These are phyloP conservation scores for Tuber magnatum DNA, from an alignment of 495 filamentous ascomycete genomes.

Conservation along the genomic window DNA sequence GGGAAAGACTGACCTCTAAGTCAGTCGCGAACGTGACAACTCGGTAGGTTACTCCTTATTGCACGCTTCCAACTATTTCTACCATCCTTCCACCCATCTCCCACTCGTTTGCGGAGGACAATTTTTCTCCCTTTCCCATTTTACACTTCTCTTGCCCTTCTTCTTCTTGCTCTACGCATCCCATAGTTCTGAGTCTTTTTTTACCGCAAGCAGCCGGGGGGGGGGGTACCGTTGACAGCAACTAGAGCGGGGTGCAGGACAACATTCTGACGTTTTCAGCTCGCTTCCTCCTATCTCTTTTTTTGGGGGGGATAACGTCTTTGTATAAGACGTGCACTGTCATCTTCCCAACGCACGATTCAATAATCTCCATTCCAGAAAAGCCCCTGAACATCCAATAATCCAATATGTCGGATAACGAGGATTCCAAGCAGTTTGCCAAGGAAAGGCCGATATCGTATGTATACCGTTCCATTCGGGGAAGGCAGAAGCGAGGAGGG, in stretches of 20 bases:
- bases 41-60: neutral
- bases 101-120: neutral
- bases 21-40: neutral
- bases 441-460: constrained; percentile 35
- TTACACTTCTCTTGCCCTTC: neutral
- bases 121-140: neutral
- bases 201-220: neutral
- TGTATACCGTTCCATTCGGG: constrained; percentile 2
- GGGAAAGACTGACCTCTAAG: neutral
- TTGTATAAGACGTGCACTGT: neutral
- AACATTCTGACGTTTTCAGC: constrained; percentile 6
- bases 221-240: neutral
- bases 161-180: neutral
- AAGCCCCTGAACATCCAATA: neutral
- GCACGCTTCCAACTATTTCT: neutral
- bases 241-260: neutral
- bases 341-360: neutral
- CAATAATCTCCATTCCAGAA: neutral
- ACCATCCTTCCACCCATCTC: neutral
- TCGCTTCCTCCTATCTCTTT: neutral
- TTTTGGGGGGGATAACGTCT: neutral
- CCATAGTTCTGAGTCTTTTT: neutral
- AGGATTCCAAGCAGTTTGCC: constrained; percentile 22
- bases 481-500: neutral
- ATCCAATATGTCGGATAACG: constrained; percentile 25